Conservation (phyloP, 345 rosid species). For the Cardiospermum halicacabum region DNA sequence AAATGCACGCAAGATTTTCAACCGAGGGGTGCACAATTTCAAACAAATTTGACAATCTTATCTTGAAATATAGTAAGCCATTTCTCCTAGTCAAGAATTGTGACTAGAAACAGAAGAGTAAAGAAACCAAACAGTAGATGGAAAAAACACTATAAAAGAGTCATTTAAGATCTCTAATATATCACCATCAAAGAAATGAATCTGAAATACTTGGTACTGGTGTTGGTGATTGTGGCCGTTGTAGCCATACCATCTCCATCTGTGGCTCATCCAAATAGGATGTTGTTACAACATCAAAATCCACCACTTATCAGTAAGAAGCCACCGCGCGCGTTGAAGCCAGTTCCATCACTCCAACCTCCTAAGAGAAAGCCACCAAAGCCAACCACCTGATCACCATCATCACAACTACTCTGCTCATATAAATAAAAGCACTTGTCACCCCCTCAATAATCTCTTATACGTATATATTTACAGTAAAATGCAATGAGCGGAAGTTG, state of each 20-base stretch:
- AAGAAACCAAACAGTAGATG: not conserved
- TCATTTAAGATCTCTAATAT: not conserved
- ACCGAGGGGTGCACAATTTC: too few relatives aligned
- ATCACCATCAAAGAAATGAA: conserved; percentile 15
- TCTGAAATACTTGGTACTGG: conserved; percentile 11
- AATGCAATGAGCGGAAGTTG: too few relatives aligned
- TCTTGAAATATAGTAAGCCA: not conserved
- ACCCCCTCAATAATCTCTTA: too few relatives aligned
- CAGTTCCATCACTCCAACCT: conserved; percentile 12
- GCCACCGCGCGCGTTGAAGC: conserved; percentile 1
- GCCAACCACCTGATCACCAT: not conserved
- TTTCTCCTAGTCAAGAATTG: too few relatives aligned
- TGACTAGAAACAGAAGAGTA: too few relatives aligned
- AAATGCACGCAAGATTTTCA: too few relatives aligned
- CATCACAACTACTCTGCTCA: not conserved
- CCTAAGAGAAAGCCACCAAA: conserved; percentile 13
- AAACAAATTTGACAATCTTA: not conserved
- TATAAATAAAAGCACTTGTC: conserved; percentile 16
- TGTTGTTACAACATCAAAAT: not conserved
- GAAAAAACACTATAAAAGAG: conserved; percentile 10
- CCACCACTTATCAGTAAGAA: not conserved
- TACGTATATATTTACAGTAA: too few relatives aligned
- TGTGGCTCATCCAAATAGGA: not conserved
- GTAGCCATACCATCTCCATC: conserved; percentile 19
- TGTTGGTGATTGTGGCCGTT: conserved; percentile 22